Evolutionary conservation across 2,329 filamentous ascomycete genomes (phyloP), one percentile per base, ranked within the genome.

Genomic region (Botrytis byssoidea): DNA sequence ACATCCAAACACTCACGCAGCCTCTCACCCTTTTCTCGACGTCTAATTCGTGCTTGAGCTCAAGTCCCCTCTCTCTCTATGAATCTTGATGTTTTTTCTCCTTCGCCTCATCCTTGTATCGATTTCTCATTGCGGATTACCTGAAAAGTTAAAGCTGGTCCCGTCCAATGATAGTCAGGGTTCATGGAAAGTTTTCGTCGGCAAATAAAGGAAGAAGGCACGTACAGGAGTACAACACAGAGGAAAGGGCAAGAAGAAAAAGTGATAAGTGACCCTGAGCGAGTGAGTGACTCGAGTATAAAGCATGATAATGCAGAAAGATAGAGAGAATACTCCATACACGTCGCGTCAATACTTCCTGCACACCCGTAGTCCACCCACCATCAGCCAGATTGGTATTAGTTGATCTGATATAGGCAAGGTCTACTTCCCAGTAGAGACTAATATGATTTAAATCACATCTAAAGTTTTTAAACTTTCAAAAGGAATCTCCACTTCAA

Each of bases 401-500:
- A 68, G 35, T 25, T 9, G 22, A 14, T 42, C 65, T 42, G 9
- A 68, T 55, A 68, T 42, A 42, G 65, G 48, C 25, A 68, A 29
- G 35, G 65, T 22, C 18, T 57, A 1, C 16, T 40, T 25, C n/a
- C 14, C 16, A 64, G 37, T 18, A 4, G 12, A 29, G 37, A 42
- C 61, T 44, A 64, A 44, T 4, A 32, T 42, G 35, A 63, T 32
- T 65, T 46, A 12, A 46, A 46, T 65, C 63, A 46, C n/a, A 46
- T 65, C 63, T 42, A 29, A 57, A 29, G 12, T 57, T 57, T 55
- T 44, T 22, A 32, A 65, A 65, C 63, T 29, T 42, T 57, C 51
- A 46, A 65, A 46, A 65, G 63, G 44, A 46, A 65, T 46, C 63
- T 22, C 40, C 63, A 65, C 42, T 46, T 46, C 63, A 46, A 46